Evolutionary conservation across 139 green algal genomes (phyloP), one percentile per base, ranked within the genome.

Genomic region (Chlamydomonas sphaeroides): DNA sequence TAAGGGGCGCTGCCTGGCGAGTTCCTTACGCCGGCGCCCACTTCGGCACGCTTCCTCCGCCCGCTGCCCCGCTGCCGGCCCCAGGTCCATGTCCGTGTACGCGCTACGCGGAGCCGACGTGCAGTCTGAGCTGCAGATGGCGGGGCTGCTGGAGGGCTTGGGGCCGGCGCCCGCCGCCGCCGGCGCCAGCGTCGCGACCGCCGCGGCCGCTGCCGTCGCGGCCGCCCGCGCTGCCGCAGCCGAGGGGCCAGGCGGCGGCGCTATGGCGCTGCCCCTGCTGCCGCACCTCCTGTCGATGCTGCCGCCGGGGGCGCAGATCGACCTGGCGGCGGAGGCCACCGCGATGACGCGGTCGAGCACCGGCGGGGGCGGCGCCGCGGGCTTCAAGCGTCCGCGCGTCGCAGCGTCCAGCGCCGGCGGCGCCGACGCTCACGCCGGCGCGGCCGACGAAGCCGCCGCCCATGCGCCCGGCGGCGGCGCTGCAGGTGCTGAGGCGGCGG

Each of bases 71-170:
- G n/a, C n/a, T n/a, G n/a, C 3, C 21, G 14, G 6, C 28, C 45
- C 56, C 74, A 80, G 74, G 59, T 71, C 74, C 28, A 59, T 71
- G 61, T 20, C 71, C 5, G 78, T 89, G 33, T 89, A 78, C 36
- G 92, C 92, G n/a, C 67, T 97, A 65, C 89, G 92, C n/a, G 92
- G 91, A 1, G 89, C 92, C 2, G 90, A 97, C 32, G 81, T 90
- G 0, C 68, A 82, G 10, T 92, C 87, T 4, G 94, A 97, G 57
- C 79, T 97, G 53, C 78, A 85, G 39, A 85, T 93, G 72, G 36
- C 92, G 36, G 80, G 79, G 70, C 26, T 81, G 63, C 51, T 69
- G 57, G 53, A 36, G 15, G 18, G 11, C 53, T 66, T 70, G 4
- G 59, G 39, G 26, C 68, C 68, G 21, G 3, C n/a, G 18, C 5